These are phyloP conservation scores for Debaryomycetaceae sp. DNA, from an alignment of 1,139 yeast species.

Conservation along the genomic window DNA sequence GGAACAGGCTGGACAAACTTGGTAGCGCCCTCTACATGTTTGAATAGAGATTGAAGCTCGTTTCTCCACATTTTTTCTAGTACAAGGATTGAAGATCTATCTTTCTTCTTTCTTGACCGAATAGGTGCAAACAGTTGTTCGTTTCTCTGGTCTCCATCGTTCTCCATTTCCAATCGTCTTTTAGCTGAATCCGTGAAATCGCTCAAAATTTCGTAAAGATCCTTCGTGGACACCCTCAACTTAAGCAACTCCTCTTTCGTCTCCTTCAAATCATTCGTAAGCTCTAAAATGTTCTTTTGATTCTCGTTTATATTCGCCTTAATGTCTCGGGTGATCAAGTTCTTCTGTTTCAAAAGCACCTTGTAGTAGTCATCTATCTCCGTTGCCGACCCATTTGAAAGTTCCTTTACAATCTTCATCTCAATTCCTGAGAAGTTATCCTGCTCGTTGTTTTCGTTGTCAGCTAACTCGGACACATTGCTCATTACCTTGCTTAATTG, in stretches of 20 bases:
- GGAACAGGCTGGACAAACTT: constrained; percentile 73
- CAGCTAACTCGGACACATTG: constrained; percentile 7
- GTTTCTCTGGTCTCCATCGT: constrained; percentile 12
- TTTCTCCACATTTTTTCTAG: constrained; percentile 80
- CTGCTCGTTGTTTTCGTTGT: constrained; percentile 7
- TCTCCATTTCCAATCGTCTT: constrained; percentile 47
- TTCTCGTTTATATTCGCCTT: constrained; percentile 66
- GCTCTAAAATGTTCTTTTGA: constrained; percentile 66
- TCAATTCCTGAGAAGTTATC: constrained; percentile 14
- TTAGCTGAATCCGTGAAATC: constrained; percentile 73
- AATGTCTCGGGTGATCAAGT: constrained; percentile 58
- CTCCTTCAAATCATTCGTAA: constrained; percentile 60
- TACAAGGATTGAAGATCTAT: constrained; percentile 67
- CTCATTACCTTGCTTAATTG: constrained; percentile 14
- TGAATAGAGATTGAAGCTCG: constrained; percentile 68
- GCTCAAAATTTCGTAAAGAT: constrained; percentile 58
- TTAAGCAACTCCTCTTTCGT: constrained; percentile 64
- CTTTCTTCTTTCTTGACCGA: constrained; percentile 28
- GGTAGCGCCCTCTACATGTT: constrained; percentile 88
- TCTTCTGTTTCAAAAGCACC: constrained; percentile 50
- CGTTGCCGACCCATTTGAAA: constrained; percentile 66
- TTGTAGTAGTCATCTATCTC: constrained; percentile 73
- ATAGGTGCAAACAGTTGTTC: neutral
- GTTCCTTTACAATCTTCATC: constrained; percentile 48
- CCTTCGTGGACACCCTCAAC: constrained; percentile 59